These are phyloP conservation scores for Colletotrichum echinochloae DNA, from an alignment of 2,329 filamentous ascomycete species.

Conservation along the genomic window DNA sequence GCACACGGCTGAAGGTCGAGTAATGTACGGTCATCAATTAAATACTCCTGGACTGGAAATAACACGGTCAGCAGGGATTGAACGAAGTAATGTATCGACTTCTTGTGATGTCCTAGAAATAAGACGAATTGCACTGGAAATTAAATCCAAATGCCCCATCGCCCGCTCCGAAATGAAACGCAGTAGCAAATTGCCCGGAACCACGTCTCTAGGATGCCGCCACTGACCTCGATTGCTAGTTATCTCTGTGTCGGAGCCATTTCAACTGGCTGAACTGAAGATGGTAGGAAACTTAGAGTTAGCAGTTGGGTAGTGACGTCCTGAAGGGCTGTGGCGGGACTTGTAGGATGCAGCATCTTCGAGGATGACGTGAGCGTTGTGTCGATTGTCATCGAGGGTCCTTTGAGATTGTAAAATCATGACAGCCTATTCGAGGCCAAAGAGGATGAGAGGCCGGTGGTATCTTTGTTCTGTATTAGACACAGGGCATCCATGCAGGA, in stretches of 20 bases:
- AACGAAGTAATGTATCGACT: too few species aligned
- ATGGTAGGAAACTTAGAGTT: conserved; percentile 13
- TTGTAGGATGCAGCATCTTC: conserved; percentile 42
- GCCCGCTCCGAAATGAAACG: background rate
- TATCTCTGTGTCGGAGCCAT: conserved; percentile 16
- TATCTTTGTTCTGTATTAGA: conserved; percentile 57
- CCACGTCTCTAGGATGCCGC: conserved; percentile 18
- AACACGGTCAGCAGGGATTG: too few species aligned
- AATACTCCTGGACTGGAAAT: too few species aligned
- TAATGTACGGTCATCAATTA: too few species aligned
- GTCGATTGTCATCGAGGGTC: conserved; percentile 50
- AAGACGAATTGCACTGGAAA: too few species aligned
- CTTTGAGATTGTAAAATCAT: conserved; percentile 46
- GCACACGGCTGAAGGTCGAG: too few species aligned
- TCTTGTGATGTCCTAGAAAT: too few species aligned
- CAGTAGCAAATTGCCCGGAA: too few species aligned
- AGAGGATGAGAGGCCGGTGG: conserved; percentile 59
- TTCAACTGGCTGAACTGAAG: background rate
- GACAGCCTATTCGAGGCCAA: conserved; percentile 43
- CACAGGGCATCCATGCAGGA: conserved; percentile 52
- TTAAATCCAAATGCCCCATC: background rate
- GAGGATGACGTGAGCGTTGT: conserved; percentile 59
- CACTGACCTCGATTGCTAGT: conserved; percentile 11
- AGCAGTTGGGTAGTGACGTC: conserved; percentile 18
- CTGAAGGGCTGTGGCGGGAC: conserved; percentile 27